Evolutionary conservation across 1,284 basidiomycete genomes (phyloP), one percentile per base, ranked within the genome.

Genomic region (Papiliotrema nemorosa): DNA sequence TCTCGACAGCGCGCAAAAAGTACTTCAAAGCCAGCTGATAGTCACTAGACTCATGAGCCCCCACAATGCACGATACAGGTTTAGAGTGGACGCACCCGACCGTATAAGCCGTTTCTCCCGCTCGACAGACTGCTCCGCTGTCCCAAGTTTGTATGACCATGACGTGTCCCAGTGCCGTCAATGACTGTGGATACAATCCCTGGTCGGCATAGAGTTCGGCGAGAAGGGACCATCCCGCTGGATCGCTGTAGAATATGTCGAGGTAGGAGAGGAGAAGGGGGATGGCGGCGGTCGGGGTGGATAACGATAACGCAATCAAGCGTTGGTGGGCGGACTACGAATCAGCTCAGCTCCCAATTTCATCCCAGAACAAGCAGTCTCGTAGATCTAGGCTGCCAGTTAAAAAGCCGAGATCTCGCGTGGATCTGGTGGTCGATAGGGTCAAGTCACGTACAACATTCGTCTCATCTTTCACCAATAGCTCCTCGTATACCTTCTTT

Each of bases 221-320:
- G n/a, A 98, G 82, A 65, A 96, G 85, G 12, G 90, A 79, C 96
- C 94, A 98, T 4, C 82, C 92, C 59, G 93, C 87, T 0, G 89
- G 79, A 64, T 98, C 94, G 25, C 84, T 83, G 71, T 97, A 97
- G 73, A 94, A 92, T 0, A 85, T 91, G 67, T 97, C 94, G 33
- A 97, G 81, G 66, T 90, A 87, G 29, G 80, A 76, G 20, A 84
- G 83, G 5, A 98, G 80, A 56, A 89, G 83, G 10, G 85, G 79
- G 1, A 92, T 84, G 9, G 58, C 45, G 2, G 47, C 47, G 6
- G 47, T 48, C 21, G 61, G 64, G 41, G 57, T 42, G 2, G 67
- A 55, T 26, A 72, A 65, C 7, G 62, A 52, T 13, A 92, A 81
- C 0, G 87, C 83, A 55, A 94, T 85, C 43, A 86, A 80, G 10